Evolutionary conservation across 352 stramenopile genomes (phyloP).

Genomic region (Globisporangium sylvaticum): DNA sequence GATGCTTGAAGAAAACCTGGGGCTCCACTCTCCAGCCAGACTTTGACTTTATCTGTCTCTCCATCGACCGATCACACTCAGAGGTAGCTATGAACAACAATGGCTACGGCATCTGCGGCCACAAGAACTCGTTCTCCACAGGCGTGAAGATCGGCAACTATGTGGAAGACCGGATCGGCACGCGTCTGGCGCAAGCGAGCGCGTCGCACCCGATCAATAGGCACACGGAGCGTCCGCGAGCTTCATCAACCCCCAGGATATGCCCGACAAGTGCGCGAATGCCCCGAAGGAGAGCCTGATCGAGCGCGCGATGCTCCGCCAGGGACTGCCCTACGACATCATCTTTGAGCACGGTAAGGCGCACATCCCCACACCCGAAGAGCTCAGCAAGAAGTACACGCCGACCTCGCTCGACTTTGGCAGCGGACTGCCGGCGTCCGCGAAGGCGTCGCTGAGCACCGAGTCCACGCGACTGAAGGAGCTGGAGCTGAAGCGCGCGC

Average conservation of each 20-base stretch:
- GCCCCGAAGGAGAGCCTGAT: slow-evolving; percentile 46
- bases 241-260: slow-evolving; percentile 49
- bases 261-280: slow-evolving; percentile 51
- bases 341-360: slow-evolving; percentile 65
- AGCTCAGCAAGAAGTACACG: slow-evolving; percentile 55
- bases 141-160: slow-evolving; percentile 81
- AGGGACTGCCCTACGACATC: slow-evolving; percentile 65
- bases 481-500: slow-evolving; percentile 37
- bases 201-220: slow-evolving; percentile 35
- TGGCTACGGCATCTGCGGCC: slow-evolving; percentile 72
- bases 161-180: slow-evolving; percentile 76
- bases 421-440: slow-evolving; percentile 18
- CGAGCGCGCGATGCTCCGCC: slow-evolving; percentile 44
- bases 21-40: background rate
- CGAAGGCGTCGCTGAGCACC: slow-evolving; percentile 22
- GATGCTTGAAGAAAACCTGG: background rate
- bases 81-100: slow-evolving; percentile 30
- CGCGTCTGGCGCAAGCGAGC: slow-evolving; percentile 35
- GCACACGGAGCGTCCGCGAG: slow-evolving; percentile 47
- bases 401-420: slow-evolving; percentile 55
- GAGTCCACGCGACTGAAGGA: slow-evolving; percentile 30
- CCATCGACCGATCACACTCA: background rate
- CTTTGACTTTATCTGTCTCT: background rate
- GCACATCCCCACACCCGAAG: slow-evolving; percentile 33
- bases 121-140: slow-evolving; percentile 82